Evolutionary conservation across 768 basidiomycete genomes (phyloP), one percentile per base, ranked within the genome.

Genomic region (Podaxis rugospora): DNA sequence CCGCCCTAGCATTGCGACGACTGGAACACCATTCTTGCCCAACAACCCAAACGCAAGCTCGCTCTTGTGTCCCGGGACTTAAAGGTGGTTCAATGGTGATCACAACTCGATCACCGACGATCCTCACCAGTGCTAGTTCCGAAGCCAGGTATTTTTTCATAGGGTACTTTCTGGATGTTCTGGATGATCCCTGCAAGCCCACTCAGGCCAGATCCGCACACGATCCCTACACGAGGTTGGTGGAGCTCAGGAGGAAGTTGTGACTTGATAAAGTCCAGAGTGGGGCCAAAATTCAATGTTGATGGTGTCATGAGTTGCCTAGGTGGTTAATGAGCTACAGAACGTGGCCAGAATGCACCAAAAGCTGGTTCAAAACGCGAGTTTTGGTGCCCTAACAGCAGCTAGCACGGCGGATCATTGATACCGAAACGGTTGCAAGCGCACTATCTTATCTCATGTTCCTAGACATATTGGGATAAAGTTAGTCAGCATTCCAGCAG

Each of bases 1-100:
- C 69, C 94, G 79, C 62, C 93, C 93, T 32, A 95, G 85, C 90
- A 94, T 94, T 9, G 88, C 91, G 2, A 95, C 91, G 10, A 91
- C 93, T 0, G 94, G 90, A 0, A 89, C 80, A n/a, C 83, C 82
- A 55, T 79, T 74, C 4, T 77, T 80, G 0, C 92, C 90, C 67
- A 95, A 77, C 25, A 85, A 71, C 5, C 93, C 93, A 72, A 95
- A 95, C 0, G 92, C 91, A 21, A 95, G 77, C 6, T 81, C 74
- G 62, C 90, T 92, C 72, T 84, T 83, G 66, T 95, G 94, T 27
- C 94, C 93, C n/a, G 72, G 74, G 23, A 95, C 93, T 92, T 65
- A 54, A 52, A 58, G 57, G 37, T 36, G 63, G 18, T 11, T 37
- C 37, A 55, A 40, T 44, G 32, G 44, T 21, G 3, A 51, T 6